Base-by-base conservation (phyloP, 2,329 filamentous ascomycete genomes). In the Sarocladium oryzae region DNA sequence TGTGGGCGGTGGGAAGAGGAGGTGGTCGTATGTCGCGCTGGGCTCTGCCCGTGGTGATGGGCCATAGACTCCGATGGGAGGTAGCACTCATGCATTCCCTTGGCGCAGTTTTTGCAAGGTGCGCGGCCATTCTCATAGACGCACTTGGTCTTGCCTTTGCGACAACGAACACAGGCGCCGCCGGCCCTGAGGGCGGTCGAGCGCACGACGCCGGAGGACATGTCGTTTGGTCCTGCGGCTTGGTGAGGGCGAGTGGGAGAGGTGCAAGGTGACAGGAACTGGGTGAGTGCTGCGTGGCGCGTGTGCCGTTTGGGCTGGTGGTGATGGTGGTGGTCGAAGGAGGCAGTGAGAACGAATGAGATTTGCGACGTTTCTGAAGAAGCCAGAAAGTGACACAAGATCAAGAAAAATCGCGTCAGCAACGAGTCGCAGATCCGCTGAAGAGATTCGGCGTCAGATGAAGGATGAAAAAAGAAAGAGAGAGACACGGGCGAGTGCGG, bases 61-160 rank as follows among this genome's bases (percentile, higher is more conserved):
- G 75, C 74, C 71, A 79, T 76, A 54, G 73, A 78, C 66, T 82
- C 79, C 26, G 78, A 81, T 35, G 79, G 79, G 18, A 82, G 67
- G 63, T 82, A 82, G 67, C 79, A 82, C 52, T 82, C 78, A 64
- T 82, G 79, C 76, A 81, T 77, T 54, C 79, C 79, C 65, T 82
- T 82, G 45, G 77, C 76, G 66, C 79, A 82, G 66, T 82, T 82
- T 63, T 79, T 79, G 69, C 79, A 82, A 11, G 79, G 79, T n/a
- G 78, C 76, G 62, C 77, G 72, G 49, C 78, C 78, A 58, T 79
- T 81, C 56, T 82, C 79, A 67, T 82, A 82, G 59, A 82, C 78
- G 56, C 79, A 82, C 60, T 81, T 82, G 50, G 79, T 82, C 66
- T 82, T 82, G 67, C 79, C 79, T 62, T 82, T 82, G 63, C 79